phyloP scores from a whole-genome alignment of 2,329 filamentous ascomycete species.

The Colletotrichum spinosum region DNA sequence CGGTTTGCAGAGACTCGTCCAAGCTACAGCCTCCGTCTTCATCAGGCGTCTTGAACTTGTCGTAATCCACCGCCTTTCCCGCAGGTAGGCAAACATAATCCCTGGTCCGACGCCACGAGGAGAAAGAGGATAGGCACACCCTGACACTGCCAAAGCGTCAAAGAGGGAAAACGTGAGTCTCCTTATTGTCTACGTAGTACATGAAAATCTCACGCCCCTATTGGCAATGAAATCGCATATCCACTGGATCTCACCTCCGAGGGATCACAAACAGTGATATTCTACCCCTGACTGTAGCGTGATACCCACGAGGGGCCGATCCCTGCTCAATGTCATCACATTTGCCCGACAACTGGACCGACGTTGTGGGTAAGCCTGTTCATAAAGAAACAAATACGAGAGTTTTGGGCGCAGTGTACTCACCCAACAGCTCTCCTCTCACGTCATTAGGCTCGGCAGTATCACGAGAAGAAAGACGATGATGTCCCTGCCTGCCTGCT shows the following conservation, averaged over 20 bases:
- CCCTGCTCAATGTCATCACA: not conserved
- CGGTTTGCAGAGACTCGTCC: constrained; percentile 2
- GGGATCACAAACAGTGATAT: not conserved
- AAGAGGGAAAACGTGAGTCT: not conserved
- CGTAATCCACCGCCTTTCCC: not conserved
- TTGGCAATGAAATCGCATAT: constrained; percentile 7
- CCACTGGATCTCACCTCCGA: constrained; percentile 10
- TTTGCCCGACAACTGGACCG: not conserved
- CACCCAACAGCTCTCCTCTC: no score
- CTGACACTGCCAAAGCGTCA: constrained; percentile 1
- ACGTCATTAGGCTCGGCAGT: not conserved
- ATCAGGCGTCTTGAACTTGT: not conserved
- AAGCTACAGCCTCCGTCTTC: not conserved
- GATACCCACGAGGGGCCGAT: constrained; percentile 13
- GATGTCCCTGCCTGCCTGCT: not conserved
- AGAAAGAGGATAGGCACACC: not conserved
- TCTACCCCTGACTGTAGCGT: constrained; percentile 10
- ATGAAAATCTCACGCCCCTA: not conserved
- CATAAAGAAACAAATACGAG: not conserved
- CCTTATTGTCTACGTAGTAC: constrained; percentile 5
- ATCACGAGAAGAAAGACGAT: not conserved
- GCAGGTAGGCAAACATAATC: constrained; percentile 14
- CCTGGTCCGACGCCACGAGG: not conserved
- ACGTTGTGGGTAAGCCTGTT: not conserved
- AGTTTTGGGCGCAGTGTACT: not conserved